A percentile compares a stretch with the other conserved stretches of the same genome.
Evolutionary conservation across 108 stramenopile species (phyloP).

Genomic region (Aurantiochytrium sp.): DNA sequence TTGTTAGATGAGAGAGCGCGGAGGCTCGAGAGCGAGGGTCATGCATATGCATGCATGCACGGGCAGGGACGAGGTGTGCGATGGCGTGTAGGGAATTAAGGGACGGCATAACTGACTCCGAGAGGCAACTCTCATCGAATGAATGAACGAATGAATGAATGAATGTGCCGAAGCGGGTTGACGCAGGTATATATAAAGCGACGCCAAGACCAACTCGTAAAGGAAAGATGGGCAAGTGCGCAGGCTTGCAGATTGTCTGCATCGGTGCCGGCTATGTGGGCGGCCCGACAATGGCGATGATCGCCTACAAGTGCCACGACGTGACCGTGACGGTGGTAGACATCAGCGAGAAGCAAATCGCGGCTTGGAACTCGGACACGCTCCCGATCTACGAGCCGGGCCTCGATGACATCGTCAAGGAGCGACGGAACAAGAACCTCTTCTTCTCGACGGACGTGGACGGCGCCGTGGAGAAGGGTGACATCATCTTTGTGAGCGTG

Average conservation of each 20-base stretch:
- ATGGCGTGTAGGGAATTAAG: too few species aligned
- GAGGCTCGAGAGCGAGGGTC: too few species aligned
- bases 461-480: conserved; percentile 72
- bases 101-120: too few species aligned
- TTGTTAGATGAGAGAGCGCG: too few species aligned
- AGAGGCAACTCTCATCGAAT: too few species aligned
- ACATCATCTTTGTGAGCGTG: conserved; percentile 97
- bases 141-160: too few species aligned
- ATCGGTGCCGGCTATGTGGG: conserved; percentile 94
- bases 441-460: conserved; percentile 97
- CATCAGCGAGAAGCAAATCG: conserved; percentile 81
- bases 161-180: too few species aligned
- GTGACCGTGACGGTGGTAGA: conserved; percentile 94
- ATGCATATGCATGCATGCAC: too few species aligned
- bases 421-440: conserved; percentile 59
- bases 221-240: background rate
- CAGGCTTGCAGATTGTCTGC: background rate
- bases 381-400: conserved; percentile 99
- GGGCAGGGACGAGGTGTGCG: too few species aligned
- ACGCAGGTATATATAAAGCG: too few species aligned
- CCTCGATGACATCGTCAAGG: conserved; percentile 64
- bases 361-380: conserved; percentile 84
- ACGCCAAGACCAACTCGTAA: too few species aligned
- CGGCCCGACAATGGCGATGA: conserved; percentile 99
- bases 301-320: conserved; percentile 87